Evolutionary conservation across 2,329 filamentous ascomycete genomes (phyloP).

Genomic region (Ophiocordyceps australis): DNA sequence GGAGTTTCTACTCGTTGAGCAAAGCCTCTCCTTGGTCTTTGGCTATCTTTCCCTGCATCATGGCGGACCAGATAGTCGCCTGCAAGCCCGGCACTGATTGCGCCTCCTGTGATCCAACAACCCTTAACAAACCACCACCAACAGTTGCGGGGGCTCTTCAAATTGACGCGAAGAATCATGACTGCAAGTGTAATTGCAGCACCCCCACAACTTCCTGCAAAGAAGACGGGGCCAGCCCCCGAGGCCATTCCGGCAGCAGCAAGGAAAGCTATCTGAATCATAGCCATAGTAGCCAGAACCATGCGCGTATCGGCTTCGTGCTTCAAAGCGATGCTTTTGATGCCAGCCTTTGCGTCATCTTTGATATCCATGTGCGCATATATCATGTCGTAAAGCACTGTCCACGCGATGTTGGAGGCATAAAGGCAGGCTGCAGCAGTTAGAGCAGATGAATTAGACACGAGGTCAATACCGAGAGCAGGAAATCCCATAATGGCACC

Average conservation of each 20-base stretch:
- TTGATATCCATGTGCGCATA: conserved; percentile 86
- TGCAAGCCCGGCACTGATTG: conserved; percentile 37
- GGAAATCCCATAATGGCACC: conserved; percentile 79
- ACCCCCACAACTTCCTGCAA: conserved; percentile 47
- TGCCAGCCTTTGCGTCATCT: conserved; percentile 70
- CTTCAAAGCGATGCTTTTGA: conserved; percentile 73
- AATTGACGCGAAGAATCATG: conserved; percentile 50
- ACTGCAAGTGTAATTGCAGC: conserved; percentile 38
- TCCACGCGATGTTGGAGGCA: conserved; percentile 68
- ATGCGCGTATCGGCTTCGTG: conserved; percentile 63
- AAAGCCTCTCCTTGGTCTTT: too few species aligned
- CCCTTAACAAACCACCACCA: conserved; percentile 67
- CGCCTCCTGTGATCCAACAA: conserved; percentile 49
- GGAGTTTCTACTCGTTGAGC: too few species aligned
- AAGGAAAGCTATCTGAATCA: conserved; percentile 50
- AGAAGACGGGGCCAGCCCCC: conserved; percentile 53
- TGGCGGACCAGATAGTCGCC: conserved; percentile 40
- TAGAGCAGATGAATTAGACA: conserved; percentile 43
- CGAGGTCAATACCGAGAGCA: conserved; percentile 59
- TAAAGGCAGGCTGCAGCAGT: conserved; percentile 54
- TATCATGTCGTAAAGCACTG: conserved; percentile 79
- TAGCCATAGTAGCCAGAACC: conserved; percentile 52
- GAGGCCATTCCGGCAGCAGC: conserved; percentile 49
- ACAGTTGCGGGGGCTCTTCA: conserved; percentile 48
- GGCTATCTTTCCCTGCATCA: too few species aligned